Percentiles rank a stretch among this genome's conserved stretches.
phyloP scores from a whole-genome alignment of 495 filamentous ascomycete species.

The Hypoxylon fuscum region DNA sequence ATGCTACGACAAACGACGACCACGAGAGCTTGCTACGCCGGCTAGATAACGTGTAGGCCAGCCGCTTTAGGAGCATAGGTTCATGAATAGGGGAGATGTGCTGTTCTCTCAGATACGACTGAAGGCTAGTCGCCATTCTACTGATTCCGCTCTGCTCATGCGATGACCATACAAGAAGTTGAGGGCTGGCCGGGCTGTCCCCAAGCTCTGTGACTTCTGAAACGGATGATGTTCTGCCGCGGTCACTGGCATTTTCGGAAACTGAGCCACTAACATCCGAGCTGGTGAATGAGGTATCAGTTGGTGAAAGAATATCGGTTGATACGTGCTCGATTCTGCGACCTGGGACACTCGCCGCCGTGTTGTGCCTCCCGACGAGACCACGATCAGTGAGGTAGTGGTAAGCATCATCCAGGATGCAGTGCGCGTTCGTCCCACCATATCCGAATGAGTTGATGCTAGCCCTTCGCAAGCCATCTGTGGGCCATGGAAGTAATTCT shows the following conservation, averaged over 20 bases:
- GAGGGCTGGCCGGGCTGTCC: conserved; percentile 26
- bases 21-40: conserved; percentile 51
- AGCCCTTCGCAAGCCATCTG: conserved; percentile 40
- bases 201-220: conserved; percentile 33
- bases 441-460: conserved; percentile 53
- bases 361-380: conserved; percentile 33
- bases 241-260: conserved; percentile 30
- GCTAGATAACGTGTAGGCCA: conserved; percentile 52
- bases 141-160: conserved; percentile 43
- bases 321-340: conserved; percentile 8
- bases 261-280: conserved; percentile 26
- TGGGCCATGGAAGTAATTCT: conserved; percentile 42
- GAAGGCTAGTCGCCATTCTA: conserved; percentile 30
- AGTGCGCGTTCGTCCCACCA: conserved; percentile 53
- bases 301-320: conserved; percentile 12
- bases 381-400: conserved; percentile 34
- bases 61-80: conserved; percentile 23
- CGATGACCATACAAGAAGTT: conserved; percentile 41
- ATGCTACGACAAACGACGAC: conserved; percentile 49
- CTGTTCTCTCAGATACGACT: conserved; percentile 30
- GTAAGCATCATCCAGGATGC: conserved; percentile 42
- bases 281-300: conserved; percentile 15
- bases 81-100: conserved; percentile 22
- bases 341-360: conserved; percentile 21
- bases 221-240: conserved; percentile 30